Conservation (phyloP, 2,329 filamentous ascomycete genomes). For the Colletotrichum orchidophilum region DNA sequence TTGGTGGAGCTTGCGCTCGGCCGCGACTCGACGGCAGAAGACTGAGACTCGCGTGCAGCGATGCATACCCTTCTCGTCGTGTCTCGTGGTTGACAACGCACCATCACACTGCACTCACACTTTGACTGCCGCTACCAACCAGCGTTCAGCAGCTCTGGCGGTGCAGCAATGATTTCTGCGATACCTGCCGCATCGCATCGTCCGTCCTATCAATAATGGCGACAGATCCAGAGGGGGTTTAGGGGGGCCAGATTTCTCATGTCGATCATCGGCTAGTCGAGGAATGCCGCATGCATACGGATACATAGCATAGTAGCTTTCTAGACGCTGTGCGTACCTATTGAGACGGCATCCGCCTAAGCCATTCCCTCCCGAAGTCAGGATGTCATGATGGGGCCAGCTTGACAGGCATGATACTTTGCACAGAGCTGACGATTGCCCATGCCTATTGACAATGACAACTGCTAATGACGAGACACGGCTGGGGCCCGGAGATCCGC, state of each 20-base stretch:
- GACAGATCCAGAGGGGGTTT: not conserved
- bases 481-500: constrained; percentile 10
- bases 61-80: constrained; percentile 16
- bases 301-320: too few species aligned
- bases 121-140: constrained; percentile 1
- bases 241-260: constrained; percentile 6
- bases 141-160: not conserved
- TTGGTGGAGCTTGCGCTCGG: constrained; percentile 14
- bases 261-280: constrained; percentile 27
- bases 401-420: not conserved
- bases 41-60: constrained; percentile 6
- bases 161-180: not conserved
- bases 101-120: constrained; percentile 8
- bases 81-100: constrained; percentile 30
- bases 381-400: not conserved
- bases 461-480: not conserved
- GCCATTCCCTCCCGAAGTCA: not conserved
- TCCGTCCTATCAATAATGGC: constrained; percentile 13
- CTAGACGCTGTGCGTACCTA: not conserved
- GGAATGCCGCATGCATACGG: constrained; percentile 32
- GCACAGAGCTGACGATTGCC: not conserved
- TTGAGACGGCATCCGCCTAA: not conserved
- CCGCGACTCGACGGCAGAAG: not conserved
- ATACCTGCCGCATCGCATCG: not conserved
- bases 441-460: not conserved